These are phyloP conservation scores for Lepidium aucheri DNA, from an alignment of 345 rosid species.

Conservation along the genomic window DNA sequence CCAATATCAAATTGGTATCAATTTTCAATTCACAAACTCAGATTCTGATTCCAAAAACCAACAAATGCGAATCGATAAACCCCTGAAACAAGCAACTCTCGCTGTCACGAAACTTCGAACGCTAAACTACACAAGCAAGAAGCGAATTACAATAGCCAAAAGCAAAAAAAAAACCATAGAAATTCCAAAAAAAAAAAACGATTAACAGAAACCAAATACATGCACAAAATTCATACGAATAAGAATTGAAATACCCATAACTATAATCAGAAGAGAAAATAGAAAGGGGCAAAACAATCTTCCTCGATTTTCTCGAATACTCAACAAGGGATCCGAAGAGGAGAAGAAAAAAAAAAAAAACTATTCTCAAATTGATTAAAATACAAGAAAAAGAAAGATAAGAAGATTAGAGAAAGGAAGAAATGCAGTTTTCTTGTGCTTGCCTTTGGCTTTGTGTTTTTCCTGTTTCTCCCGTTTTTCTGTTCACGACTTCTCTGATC, in stretches of 20 bases:
- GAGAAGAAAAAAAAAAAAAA: background rate
- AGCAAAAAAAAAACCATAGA: background rate
- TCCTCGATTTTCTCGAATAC: slow-evolving; percentile 6
- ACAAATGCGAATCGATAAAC: slow-evolving; percentile 11
- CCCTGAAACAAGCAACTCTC: background rate
- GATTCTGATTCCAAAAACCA: slow-evolving; percentile 3
- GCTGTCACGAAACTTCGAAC: background rate
- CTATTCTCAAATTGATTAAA: background rate
- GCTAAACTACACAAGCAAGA: slow-evolving; percentile 6
- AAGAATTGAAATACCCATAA: slow-evolving; percentile 2
- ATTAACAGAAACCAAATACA: background rate
- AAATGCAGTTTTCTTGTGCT: slow-evolving; percentile 10
- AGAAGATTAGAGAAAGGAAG: slow-evolving; percentile 11
- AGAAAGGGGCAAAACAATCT: background rate
- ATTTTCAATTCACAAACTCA: slow-evolving; percentile 1
- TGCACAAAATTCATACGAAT: background rate
- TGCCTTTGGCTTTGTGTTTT: background rate
- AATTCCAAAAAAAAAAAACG: background rate
- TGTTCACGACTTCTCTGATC: slow-evolving; percentile 22
- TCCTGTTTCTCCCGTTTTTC: slow-evolving; percentile 1
- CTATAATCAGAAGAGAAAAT: background rate
- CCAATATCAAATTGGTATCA: background rate
- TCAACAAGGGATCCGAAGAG: background rate
- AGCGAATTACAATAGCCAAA: background rate
- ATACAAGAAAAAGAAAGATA: background rate